Percentiles rank a stretch among this genome's conserved stretches.
Evolutionary conservation across 208 protist species (phyloP).

Genomic region (Lotmaria passim): DNA sequence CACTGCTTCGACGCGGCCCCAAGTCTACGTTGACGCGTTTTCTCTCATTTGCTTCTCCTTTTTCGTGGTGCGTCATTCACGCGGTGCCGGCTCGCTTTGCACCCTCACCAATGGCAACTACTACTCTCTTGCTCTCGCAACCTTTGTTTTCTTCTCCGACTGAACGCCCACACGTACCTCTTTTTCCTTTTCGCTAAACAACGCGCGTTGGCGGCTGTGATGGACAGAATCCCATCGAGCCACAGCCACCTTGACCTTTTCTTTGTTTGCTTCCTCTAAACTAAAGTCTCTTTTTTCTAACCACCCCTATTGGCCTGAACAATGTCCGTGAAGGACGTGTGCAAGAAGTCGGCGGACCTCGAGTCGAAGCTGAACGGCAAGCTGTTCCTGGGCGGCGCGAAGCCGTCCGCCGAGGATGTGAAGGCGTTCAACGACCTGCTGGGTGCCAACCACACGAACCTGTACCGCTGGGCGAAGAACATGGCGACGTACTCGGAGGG

Average conservation of each 20-base stretch:
- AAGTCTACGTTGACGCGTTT: too few species aligned
- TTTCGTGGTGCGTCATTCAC: too few species aligned
- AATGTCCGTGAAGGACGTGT: constrained; percentile 70
- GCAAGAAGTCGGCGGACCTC: constrained; percentile 56
- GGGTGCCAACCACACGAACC: constrained; percentile 46
- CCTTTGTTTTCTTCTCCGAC: not conserved
- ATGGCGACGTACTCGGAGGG: constrained; percentile 67
- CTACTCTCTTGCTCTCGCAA: too few species aligned
- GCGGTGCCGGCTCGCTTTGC: too few species aligned
- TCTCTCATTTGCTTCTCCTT: too few species aligned
- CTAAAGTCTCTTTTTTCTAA: not conserved
- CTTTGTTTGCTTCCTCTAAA: constrained; percentile 1
- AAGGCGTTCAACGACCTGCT: constrained; percentile 77
- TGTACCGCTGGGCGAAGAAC: constrained; percentile 81
- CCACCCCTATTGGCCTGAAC: not conserved
- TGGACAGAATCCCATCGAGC: constrained; percentile 6
- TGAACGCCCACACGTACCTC: not conserved
- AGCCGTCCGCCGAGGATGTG: constrained; percentile 72
- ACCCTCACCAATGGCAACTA: too few species aligned
- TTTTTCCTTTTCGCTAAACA: not conserved
- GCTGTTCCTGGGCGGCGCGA: constrained; percentile 69
- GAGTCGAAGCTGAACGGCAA: constrained; percentile 64
- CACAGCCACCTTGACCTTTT: not conserved
- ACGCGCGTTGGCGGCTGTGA: not conserved
- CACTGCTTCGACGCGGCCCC: too few species aligned